Base-by-base conservation (phyloP, 768 basidiomycete species). In the Mycena alexandri region DNA sequence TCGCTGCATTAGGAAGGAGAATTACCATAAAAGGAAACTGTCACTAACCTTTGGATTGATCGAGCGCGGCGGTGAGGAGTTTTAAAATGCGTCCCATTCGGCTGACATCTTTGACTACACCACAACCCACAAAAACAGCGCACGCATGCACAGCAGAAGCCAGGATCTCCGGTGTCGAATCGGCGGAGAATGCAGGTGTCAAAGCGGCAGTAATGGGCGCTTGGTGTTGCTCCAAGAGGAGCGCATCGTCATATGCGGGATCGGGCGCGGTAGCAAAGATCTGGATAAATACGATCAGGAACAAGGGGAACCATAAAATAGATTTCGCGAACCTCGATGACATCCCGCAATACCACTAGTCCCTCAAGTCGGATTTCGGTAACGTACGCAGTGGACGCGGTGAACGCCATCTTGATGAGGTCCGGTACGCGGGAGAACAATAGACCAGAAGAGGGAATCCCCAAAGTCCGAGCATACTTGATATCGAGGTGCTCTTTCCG, bases 141-240 rank as follows among this genome's bases (percentile, higher is more conserved):
- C 97, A 98, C 12, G 95, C 92, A 74, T 95, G 89, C 19, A 99
- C 90, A 1, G 96, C 97, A 25, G 93, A 91, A 0, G 96, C 94
- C 44, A 98, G 75, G 36, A 99, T 96, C 76, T 99, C 97, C 0
- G 97, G 97, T 0, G 95, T 95, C 0, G 96, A 94, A 75, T 99
- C 98, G 0, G 94, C 86, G 1, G 95, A 95, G 75, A 99, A 99
- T 0, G 96, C 96, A 0, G 98, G 97, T 0, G 97, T 99, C 19
- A 99, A 85, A 0, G 98, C 98, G 21, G 98, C 95, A 2, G 97
- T 98, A 66, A 99, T 97, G 0, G 98, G 97, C 0, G 98, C 97
- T 80, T 99, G 98, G 77, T 98, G 93, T 77, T 99, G 98, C 75
- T 99, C 97, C 14, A 99, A 87, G 3, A 99, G 82, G 7, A 96